Percentiles rank a stretch among this genome's conserved stretches.
These are phyloP conservation scores for Chrysosphaeria jannelii DNA, from an alignment of 2,329 filamentous ascomycete species.

Conservation along the genomic window DNA sequence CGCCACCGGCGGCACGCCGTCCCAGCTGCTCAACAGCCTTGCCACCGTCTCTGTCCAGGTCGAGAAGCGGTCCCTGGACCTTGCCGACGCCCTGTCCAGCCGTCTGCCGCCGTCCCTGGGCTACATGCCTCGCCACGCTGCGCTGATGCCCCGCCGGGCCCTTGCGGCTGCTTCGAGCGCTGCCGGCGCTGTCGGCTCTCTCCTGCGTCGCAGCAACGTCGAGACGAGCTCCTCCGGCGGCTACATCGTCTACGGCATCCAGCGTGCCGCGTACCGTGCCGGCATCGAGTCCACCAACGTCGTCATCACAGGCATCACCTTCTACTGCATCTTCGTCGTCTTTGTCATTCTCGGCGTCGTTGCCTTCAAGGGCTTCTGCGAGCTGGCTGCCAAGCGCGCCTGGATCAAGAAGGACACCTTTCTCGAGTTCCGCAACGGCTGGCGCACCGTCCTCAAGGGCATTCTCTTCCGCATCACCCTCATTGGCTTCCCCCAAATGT, in stretches of 20 bases:
- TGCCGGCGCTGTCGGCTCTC: slow-evolving; percentile 3
- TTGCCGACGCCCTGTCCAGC: slow-evolving; percentile 7
- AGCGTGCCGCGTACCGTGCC: slow-evolving; percentile 55
- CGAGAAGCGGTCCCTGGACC: slow-evolving; percentile 18
- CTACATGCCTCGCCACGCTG: slow-evolving; percentile 12
- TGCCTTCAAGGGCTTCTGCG: slow-evolving; percentile 45
- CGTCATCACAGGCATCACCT: slow-evolving; percentile 56
- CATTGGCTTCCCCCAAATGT: slow-evolving; percentile 66
- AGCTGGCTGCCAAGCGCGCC: slow-evolving; percentile 34
- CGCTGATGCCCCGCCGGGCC: slow-evolving; percentile 8
- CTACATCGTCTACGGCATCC: slow-evolving; percentile 37
- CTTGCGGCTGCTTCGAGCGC: slow-evolving; percentile 7
- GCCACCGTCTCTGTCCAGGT: slow-evolving; percentile 44
- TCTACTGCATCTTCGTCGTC: slow-evolving; percentile 52
- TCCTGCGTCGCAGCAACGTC: slow-evolving; percentile 24
- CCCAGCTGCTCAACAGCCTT: slow-evolving; percentile 39
- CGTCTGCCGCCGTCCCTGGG: slow-evolving; percentile 12
- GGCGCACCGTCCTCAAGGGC: slow-evolving; percentile 60
- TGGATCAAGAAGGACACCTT: slow-evolving; percentile 47
- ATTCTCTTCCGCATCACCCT: slow-evolving; percentile 60
- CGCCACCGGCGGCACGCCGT: slow-evolving; percentile 49
- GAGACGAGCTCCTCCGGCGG: slow-evolving; percentile 13
- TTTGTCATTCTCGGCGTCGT: slow-evolving; percentile 38
- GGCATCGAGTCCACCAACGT: slow-evolving; percentile 58
- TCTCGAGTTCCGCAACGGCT: slow-evolving; percentile 61